Base-by-base conservation (phyloP, 495 filamentous ascomycete genomes). In the Penicillium chermesinum region DNA sequence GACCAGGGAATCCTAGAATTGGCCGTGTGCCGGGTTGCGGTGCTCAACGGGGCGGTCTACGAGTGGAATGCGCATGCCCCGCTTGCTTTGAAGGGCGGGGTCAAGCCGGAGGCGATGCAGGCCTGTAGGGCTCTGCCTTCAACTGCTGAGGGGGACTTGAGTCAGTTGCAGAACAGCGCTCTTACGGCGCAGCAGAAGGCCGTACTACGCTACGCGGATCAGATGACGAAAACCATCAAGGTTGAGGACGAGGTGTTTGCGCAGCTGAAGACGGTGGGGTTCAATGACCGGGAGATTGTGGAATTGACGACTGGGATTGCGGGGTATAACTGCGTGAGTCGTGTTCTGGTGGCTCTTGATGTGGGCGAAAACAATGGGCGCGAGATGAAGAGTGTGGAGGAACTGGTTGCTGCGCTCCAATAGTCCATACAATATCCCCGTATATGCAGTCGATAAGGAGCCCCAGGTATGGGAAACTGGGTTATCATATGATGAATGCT, bases 281-380 rank as follows among this genome's bases (percentile, higher is more conserved):
- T 75, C 40, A 85, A 84, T 52, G 70, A 66, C 13, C 80, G 88
- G 19, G 79, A 79, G 66, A 69, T 80, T 17, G 71, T 79, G 16
- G 85, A 88, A 70, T 66, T 91, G 52, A 88, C 85, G 43, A 83
- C 86, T 10, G 87, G 85, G 12, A 82, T 89, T 53, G 88, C 84
- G 17, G 81, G 80, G 20, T 94, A 95, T 61, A 94, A 94, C 59
- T 91, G 87, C 63, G 89, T 94, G 13, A 88, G 86, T 50, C 77
- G 88, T 19, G 87, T 95, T 52, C 62, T 94, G 53, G 88, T 95
- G 10, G 87, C 88, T 10, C 61, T 95, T 53, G 85, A 93, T 67
- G 87, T 91, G 22, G 69, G 71, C 0, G 69, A 72, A 54, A 72
- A 73, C 44, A 73, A 73, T 54, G 63, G 36, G 12, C 57, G 57